phyloP scores from a whole-genome alignment of 2,329 filamentous ascomycete genomes.

The Aspergillus sp. region DNA sequence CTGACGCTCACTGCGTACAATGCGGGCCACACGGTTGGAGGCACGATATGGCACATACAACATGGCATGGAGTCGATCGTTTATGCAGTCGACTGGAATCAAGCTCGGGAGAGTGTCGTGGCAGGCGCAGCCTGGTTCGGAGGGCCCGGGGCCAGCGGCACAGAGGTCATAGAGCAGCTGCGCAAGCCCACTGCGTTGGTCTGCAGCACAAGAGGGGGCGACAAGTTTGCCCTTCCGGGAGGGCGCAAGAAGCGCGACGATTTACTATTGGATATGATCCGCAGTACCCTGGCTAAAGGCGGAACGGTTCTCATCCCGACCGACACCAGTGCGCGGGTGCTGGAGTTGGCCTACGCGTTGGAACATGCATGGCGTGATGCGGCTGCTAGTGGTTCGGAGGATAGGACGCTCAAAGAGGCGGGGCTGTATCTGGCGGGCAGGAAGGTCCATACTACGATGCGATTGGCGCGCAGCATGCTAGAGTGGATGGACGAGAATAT shows the following conservation, averaged over 20 bases:
- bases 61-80: constrained; percentile 96
- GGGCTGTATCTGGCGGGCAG: constrained; percentile 79
- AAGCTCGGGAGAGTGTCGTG: constrained; percentile 92
- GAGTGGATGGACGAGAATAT: constrained; percentile 99
- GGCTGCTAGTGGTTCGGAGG: constrained; percentile 50
- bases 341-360: constrained; percentile 87
- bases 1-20: constrained; percentile 96
- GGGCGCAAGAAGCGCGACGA: constrained; percentile 82
- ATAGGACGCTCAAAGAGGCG: constrained; percentile 50
- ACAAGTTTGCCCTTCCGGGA: constrained; percentile 67
- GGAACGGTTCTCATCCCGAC: constrained; percentile 92
- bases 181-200: constrained; percentile 91
- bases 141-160: constrained; percentile 73
- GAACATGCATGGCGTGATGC: constrained; percentile 87
- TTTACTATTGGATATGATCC: constrained; percentile 75
- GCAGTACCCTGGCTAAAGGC: constrained; percentile 73
- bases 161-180: constrained; percentile 89
- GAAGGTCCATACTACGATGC: constrained; percentile 83
- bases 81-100: constrained; percentile 97
- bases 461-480: constrained; percentile 89
- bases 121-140: constrained; percentile 92
- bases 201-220: constrained; percentile 81
- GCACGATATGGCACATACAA: constrained; percentile 98
- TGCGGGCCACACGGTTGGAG: constrained; percentile 90
- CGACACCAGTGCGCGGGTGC: constrained; percentile 89